Percentiles rank a stretch among this genome's conserved stretches.
These are phyloP conservation scores for Volvox carteri DNA, from an alignment of 163 green algal species.

Conservation along the genomic window DNA sequence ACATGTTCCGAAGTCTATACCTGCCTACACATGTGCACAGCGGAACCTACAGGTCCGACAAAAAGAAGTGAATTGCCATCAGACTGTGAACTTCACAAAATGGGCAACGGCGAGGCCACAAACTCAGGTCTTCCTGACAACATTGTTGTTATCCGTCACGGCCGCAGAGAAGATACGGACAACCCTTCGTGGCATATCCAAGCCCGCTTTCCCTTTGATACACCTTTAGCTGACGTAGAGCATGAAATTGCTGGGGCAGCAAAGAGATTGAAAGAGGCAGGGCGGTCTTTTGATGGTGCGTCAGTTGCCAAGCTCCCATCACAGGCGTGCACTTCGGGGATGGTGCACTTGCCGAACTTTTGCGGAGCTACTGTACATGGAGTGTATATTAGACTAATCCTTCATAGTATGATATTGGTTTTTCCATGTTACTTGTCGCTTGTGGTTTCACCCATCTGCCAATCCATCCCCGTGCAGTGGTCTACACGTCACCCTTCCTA, in stretches of 20 bases:
- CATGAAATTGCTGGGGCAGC: background rate
- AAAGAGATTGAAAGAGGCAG: background rate
- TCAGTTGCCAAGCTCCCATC: too few relatives aligned
- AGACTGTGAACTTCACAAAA: background rate
- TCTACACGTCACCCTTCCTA: constrained; percentile 41
- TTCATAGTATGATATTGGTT: too few relatives aligned
- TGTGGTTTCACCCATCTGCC: background rate
- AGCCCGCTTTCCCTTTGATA: constrained; percentile 40
- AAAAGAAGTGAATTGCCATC: too few relatives aligned
- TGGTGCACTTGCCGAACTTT: too few relatives aligned
- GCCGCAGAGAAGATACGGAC: background rate
- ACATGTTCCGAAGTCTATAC: too few relatives aligned
- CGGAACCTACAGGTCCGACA: too few relatives aligned
- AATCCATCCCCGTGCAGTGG: background rate
- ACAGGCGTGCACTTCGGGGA: too few relatives aligned
- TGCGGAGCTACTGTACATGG: too few relatives aligned
- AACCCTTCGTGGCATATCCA: constrained; percentile 18
- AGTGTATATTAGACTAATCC: too few relatives aligned
- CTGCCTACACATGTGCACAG: too few relatives aligned
- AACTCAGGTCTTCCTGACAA: background rate
- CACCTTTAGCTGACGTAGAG: background rate
- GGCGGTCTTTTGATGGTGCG: constrained; percentile 22
- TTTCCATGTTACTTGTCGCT: background rate
- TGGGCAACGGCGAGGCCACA: background rate
- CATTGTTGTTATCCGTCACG: constrained; percentile 41